Evolutionary conservation across 2,329 filamentous ascomycete species (phyloP).

Genomic region (Aureobasidium namibiae): DNA sequence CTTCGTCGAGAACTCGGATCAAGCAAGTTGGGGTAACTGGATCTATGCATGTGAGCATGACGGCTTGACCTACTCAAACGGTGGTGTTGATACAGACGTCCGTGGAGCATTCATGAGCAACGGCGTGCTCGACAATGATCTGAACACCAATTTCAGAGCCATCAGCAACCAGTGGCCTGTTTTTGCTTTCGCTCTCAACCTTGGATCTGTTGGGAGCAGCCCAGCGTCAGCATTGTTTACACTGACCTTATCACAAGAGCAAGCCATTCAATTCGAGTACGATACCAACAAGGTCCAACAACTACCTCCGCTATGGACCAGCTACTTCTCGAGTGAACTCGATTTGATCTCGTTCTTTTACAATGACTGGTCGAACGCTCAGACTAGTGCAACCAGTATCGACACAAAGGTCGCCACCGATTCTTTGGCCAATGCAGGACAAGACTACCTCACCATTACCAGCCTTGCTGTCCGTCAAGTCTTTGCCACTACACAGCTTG

Average conservation of each 20-base stretch:
- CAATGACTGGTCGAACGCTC: slow-evolving; percentile 36
- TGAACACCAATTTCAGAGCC: slow-evolving; percentile 40
- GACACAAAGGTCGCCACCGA: slow-evolving; percentile 38
- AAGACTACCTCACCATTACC: slow-evolving; percentile 42
- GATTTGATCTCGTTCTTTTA: slow-evolving; percentile 42
- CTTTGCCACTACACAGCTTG: slow-evolving; percentile 43
- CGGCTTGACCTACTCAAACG: slow-evolving; percentile 40
- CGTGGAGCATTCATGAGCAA: slow-evolving; percentile 37
- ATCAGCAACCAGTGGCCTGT: slow-evolving; percentile 43
- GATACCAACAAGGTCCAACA: slow-evolving; percentile 28
- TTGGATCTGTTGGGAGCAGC: slow-evolving; percentile 36
- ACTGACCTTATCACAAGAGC: slow-evolving; percentile 41
- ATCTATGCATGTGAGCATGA: slow-evolving; percentile 43
- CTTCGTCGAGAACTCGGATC: slow-evolving; percentile 40
- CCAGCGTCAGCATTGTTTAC: slow-evolving; percentile 38
- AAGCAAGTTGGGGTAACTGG: slow-evolving; percentile 46
- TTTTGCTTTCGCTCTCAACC: slow-evolving; percentile 44
- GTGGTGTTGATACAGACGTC: slow-evolving; percentile 34
- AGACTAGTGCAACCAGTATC: slow-evolving; percentile 29
- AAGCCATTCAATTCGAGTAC: slow-evolving; percentile 45
- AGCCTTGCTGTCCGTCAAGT: slow-evolving; percentile 44
- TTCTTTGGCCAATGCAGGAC: slow-evolving; percentile 37
- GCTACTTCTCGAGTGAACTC: slow-evolving; percentile 40
- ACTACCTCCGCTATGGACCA: slow-evolving; percentile 44
- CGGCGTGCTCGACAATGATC: slow-evolving; percentile 36